Evolutionary conservation across 2,329 filamentous ascomycete species (phyloP), one percentile per base, ranked within the genome.

Genomic region (Biscogniauxia sp.): DNA sequence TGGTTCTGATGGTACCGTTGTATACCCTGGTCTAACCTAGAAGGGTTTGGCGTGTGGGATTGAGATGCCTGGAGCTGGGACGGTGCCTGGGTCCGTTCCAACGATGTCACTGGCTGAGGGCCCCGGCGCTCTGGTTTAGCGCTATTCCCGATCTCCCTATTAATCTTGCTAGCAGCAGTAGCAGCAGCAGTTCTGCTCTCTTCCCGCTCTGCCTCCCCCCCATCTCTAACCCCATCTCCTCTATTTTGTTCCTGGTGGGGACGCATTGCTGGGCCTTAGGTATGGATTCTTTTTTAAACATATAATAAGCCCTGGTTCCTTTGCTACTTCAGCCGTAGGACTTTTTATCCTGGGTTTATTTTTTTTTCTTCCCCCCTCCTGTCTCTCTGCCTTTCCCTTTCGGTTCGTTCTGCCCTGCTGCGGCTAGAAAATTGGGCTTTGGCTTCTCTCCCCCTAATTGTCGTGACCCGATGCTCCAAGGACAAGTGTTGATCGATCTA

Each of bases 61-160:
- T 55, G 2, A n/a, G 54, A 55, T 55, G 54, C 54, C 20, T 55
- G 54, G 37, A 23, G 54, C 19, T 23, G 41, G 23, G 17, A 28
- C 52, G 20, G 52, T n/a, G 20, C 20, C 20, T 53, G 52, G 52
- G 20, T 2, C 52, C 25, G 25, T 25, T 13, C 20, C 20, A 32
- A 20, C 15, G 37, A 6, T n/a, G 1, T 45, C 37, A 45, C 15
- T 45, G 37, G 37, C 37, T 45, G 37, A 15, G 4, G 37, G 37
- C 37, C 37, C 37, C 37, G 17, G 37, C 37, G 6, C 11, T 45
- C 37, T 45, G 37, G 37, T 2, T n/a, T 45, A 45, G 37, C 37
- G 37, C 37, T n/a, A 45, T 45, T 45, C n/a, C 37, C 37, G 37
- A 45, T 45, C 37, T 45, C 37, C 37, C 37, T 45, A n/a, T 45